Conservation (phyloP, 371 early-diverging fungal species). For the Mortierella polycephala region DNA sequence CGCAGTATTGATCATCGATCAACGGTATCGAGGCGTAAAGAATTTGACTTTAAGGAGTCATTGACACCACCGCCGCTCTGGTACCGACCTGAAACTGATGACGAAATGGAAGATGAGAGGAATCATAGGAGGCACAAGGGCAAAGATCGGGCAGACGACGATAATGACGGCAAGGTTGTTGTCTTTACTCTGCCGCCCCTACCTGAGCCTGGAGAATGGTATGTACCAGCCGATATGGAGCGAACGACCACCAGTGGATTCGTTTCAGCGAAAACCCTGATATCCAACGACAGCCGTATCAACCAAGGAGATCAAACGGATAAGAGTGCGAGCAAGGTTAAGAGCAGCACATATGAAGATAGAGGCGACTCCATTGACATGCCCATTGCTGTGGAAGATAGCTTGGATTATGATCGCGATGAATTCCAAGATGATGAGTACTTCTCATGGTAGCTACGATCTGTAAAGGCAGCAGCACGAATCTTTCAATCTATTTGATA, state of each 20-base stretch:
- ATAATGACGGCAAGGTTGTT: not conserved
- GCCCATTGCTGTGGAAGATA: too few relatives aligned
- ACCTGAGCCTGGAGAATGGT: slow-evolving; percentile 23
- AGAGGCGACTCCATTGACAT: too few relatives aligned
- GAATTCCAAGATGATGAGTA: too few relatives aligned
- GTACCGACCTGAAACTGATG: slow-evolving; percentile 3
- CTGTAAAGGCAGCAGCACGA: not conserved
- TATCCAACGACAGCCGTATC: too few relatives aligned
- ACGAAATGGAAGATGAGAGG: not conserved
- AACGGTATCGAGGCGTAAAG: not conserved
- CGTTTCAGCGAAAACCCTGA: too few relatives aligned
- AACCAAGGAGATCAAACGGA: too few relatives aligned
- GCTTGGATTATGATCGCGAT: too few relatives aligned
- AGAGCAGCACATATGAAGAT: too few relatives aligned
- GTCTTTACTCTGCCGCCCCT: slow-evolving; percentile 25
- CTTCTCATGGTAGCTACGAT: too few relatives aligned
- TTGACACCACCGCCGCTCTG: slow-evolving; percentile 9
- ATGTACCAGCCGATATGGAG: not conserved
- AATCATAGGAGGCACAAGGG: not conserved
- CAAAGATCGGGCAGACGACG: not conserved
- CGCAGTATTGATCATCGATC: not conserved
- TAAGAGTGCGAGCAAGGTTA: too few relatives aligned
- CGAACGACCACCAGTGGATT: not conserved
- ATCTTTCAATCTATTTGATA: not conserved
- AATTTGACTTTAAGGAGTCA: slow-evolving; percentile 24